phyloP scores from a whole-genome alignment of 768 basidiomycete genomes.

The Termitomyces titanicus region DNA sequence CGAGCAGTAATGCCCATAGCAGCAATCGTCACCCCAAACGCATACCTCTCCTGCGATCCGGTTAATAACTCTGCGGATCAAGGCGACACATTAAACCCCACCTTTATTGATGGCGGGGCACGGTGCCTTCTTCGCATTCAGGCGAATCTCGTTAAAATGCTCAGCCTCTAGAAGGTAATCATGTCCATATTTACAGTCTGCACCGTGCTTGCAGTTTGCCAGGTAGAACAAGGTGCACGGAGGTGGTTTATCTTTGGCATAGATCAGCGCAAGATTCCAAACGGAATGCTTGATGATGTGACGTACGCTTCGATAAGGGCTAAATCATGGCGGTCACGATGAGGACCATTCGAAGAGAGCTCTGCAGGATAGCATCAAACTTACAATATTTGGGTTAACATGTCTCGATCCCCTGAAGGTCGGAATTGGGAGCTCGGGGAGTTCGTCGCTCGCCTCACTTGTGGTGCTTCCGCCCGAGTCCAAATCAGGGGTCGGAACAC shows the following conservation, averaged over 20 bases:
- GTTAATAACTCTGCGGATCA: constrained; percentile 6
- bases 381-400: constrained; percentile 51
- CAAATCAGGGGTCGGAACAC: constrained; percentile 32
- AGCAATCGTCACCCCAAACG: constrained; percentile 57
- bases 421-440: constrained; percentile 24
- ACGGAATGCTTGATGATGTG: constrained; percentile 3
- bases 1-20: constrained; percentile 51
- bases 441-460: constrained; percentile 43
- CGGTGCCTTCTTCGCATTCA: constrained; percentile 59
- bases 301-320: constrained; percentile 63
- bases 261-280: constrained; percentile 15
- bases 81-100: constrained; percentile 18
- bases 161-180: constrained; percentile 56
- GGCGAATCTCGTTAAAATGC: constrained; percentile 48
- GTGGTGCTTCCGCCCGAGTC: constrained; percentile 41
- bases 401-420: constrained; percentile 37
- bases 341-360: background rate
- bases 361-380: constrained; percentile 14
- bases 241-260: constrained; percentile 50
- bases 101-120: constrained; percentile 60
- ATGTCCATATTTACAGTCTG: constrained; percentile 57
- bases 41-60: constrained; percentile 46
- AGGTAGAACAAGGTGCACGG: constrained; percentile 69
- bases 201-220: constrained; percentile 54
- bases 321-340: constrained; percentile 17